Conservation (phyloP, 179 eudicot species). For the Beta lomatogona region DNA sequence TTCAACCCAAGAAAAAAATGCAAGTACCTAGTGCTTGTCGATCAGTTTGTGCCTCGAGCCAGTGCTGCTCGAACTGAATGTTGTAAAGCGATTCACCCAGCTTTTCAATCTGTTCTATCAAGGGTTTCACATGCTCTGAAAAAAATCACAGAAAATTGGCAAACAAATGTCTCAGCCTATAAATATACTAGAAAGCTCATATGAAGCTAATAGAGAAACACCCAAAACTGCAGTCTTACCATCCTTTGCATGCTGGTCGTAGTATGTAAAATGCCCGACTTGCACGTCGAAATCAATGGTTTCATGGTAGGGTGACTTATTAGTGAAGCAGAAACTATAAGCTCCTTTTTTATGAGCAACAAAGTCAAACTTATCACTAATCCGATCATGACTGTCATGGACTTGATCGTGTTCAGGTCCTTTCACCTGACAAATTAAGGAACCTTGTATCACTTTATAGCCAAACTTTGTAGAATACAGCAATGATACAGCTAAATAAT, state of each 20-base stretch:
- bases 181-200: neutral
- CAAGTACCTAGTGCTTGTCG: conserved; percentile 74
- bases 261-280: conserved; percentile 57
- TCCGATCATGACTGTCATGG: conserved; percentile 62
- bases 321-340: conserved; percentile 68
- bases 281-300: conserved; percentile 81
- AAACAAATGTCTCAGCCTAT: neutral
- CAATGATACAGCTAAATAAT: neutral
- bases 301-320: conserved; percentile 81
- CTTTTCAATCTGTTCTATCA: conserved; percentile 68
- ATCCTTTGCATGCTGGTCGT: conserved; percentile 80
- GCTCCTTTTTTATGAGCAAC: conserved; percentile 63
- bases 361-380: conserved; percentile 71
- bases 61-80: conserved; percentile 87
- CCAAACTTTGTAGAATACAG: conserved; percentile 2
- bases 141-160: conserved; percentile 2
- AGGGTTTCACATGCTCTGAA: conserved; percentile 84
- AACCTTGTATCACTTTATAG: neutral
- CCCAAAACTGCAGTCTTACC: conserved; percentile 41
- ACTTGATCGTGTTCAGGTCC: conserved; percentile 77
- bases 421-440: conserved; percentile 50
- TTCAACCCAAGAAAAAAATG: neutral
- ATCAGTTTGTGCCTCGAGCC: conserved; percentile 80
- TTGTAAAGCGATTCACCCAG: conserved; percentile 73
- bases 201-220: conserved; percentile 1